A percentile compares a stretch with the other conserved stretches of the same genome.
Conservation (phyloP, 108 stramenopile species). For the Fistulifera solaris region DNA sequence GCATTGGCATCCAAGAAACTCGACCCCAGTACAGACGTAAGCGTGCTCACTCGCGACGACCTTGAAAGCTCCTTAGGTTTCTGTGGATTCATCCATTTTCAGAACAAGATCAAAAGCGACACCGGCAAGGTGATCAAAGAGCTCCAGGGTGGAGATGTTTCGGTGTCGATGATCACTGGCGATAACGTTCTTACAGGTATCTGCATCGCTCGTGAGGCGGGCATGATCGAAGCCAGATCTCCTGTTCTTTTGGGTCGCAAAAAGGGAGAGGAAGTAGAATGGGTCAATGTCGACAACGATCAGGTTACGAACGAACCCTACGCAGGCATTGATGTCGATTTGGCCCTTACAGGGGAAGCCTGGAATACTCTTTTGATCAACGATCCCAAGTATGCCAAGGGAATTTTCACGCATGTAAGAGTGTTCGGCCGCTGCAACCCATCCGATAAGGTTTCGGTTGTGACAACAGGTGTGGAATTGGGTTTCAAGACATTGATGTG, state of each 20-base stretch:
- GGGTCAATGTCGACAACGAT: conserved; percentile 1
- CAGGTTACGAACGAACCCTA: conserved; percentile 1
- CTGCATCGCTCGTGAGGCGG: conserved; percentile 42
- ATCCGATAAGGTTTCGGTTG: conserved; percentile 47
- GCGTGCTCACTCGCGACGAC: conserved; percentile 31
- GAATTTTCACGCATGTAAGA: conserved; percentile 19
- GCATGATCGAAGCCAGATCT: conserved; percentile 27
- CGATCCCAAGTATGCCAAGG: conserved; percentile 22
- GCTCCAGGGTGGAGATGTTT: conserved; percentile 36
- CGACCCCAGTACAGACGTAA: conserved; percentile 16
- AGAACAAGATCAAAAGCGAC: conserved; percentile 43
- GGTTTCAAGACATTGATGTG: conserved; percentile 56
- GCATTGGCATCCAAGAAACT: conserved; percentile 31
- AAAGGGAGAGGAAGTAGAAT: conserved; percentile 12
- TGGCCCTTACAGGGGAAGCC: conserved; percentile 54
- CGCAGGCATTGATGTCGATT: conserved; percentile 3
- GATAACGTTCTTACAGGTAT: conserved; percentile 57
- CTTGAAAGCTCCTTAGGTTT: conserved; percentile 37
- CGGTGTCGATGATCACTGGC: conserved; percentile 46
- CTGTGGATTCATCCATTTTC: conserved; percentile 46
- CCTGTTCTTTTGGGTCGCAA: conserved; percentile 18
- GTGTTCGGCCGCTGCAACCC: conserved; percentile 61
- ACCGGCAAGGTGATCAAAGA: conserved; percentile 37
- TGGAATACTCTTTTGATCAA: conserved; percentile 25
- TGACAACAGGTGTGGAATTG: conserved; percentile 37